These are phyloP conservation scores for Mucor piriformis DNA, from an alignment of 371 early-diverging fungal genomes.

Conservation along the genomic window DNA sequence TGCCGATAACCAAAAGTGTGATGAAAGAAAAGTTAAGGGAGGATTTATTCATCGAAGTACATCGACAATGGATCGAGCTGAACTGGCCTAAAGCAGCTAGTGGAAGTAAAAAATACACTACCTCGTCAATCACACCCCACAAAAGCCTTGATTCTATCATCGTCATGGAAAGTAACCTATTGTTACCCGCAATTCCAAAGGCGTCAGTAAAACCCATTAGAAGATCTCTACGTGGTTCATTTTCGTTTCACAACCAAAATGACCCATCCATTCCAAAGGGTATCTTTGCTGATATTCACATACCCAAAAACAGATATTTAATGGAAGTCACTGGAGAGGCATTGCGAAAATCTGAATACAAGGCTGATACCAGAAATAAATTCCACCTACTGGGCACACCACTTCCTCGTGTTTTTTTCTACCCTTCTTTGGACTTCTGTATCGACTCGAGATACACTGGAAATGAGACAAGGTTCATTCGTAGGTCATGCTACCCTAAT, in stretches of 20 bases:
- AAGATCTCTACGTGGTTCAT: not conserved
- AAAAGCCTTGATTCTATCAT: constrained; percentile 22
- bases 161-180: constrained; percentile 23
- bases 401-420: constrained; percentile 73
- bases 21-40: constrained; percentile 13
- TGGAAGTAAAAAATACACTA: constrained; percentile 4
- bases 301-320: constrained; percentile 62
- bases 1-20: constrained; percentile 7
- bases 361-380: constrained; percentile 60
- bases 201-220: constrained; percentile 18
- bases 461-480: constrained; percentile 69
- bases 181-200: constrained; percentile 25
- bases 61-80: constrained; percentile 26
- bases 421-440: constrained; percentile 70
- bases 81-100: constrained; percentile 11
- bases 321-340: constrained; percentile 78
- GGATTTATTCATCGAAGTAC: constrained; percentile 20
- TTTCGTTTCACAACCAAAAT: constrained; percentile 21
- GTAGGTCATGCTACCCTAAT: constrained; percentile 77
- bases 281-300: constrained; percentile 70
- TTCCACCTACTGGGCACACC: constrained; percentile 65
- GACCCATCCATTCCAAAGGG: constrained; percentile 43
- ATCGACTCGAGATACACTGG: constrained; percentile 79
- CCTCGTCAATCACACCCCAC: not conserved
- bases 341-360: constrained; percentile 68